These are phyloP conservation scores for Nicotiana rustica DNA, from an alignment of 305 asterid genomes.

Conservation along the genomic window DNA sequence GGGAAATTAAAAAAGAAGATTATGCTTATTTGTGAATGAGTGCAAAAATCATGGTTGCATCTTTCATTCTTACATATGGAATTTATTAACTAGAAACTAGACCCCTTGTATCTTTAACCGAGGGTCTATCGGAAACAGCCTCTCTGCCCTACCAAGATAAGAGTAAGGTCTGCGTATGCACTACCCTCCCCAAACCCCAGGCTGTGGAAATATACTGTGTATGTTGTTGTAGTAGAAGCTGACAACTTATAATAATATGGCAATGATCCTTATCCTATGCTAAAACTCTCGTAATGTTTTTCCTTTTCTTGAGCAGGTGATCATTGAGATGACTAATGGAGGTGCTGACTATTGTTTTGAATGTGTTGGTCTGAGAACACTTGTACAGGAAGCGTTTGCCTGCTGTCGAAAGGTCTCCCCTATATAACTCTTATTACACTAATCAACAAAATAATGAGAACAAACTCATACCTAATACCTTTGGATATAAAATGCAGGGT, in stretches of 20 bases:
- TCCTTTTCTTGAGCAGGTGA: slow-evolving; percentile 53
- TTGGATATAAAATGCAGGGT: slow-evolving; percentile 57
- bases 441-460: not conserved
- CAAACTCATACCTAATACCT: not conserved
- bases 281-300: not conserved
- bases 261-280: not conserved
- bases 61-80: not conserved
- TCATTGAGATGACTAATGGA: slow-evolving; percentile 82
- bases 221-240: too few relatives aligned
- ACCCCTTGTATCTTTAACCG: too few relatives aligned
- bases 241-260: too few relatives aligned
- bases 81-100: too few relatives aligned
- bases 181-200: too few relatives aligned
- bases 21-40: not conserved
- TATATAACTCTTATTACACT: not conserved
- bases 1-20: not conserved
- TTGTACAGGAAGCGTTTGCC: slow-evolving; percentile 82
- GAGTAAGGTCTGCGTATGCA: too few relatives aligned
- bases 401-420: slow-evolving; percentile 71
- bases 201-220: too few relatives aligned
- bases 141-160: too few relatives aligned
- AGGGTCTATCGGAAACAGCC: too few relatives aligned
- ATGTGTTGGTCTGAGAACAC: slow-evolving; percentile 74
- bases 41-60: not conserved
- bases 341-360: slow-evolving; percentile 98